These are phyloP conservation scores for Eimeria tenella DNA, from an alignment of 169 alveolate genomes.

Conservation along the genomic window DNA sequence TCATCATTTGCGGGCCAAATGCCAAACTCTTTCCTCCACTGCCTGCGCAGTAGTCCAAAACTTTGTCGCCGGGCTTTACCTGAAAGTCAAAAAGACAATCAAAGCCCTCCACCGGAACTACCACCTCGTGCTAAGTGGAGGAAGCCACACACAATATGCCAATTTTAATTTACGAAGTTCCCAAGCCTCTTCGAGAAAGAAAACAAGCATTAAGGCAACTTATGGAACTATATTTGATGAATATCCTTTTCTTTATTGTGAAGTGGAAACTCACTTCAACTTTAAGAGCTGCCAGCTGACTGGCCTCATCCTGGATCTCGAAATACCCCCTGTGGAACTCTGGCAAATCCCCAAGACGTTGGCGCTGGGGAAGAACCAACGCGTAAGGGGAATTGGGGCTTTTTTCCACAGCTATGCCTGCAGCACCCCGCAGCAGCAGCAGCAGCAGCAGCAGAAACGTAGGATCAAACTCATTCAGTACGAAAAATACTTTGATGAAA, in stretches of 20 bases:
- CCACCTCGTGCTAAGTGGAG: too few species aligned
- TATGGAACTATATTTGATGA: too few species aligned
- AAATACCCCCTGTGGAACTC: conserved; percentile 93
- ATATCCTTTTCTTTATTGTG: too few species aligned
- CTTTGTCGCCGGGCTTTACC: conserved; percentile 93
- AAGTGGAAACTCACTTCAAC: conserved; percentile 64
- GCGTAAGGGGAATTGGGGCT: conserved; percentile 93
- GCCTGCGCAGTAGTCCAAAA: conserved; percentile 96
- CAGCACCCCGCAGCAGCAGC: background rate
- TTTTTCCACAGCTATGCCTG: conserved; percentile 90
- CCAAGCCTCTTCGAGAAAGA: too few species aligned
- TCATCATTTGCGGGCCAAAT: conserved; percentile 92
- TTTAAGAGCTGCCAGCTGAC: conserved; percentile 88
- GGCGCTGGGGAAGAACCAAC: conserved; percentile 86
- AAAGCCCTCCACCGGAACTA: background rate
- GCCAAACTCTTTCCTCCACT: conserved; percentile 96
- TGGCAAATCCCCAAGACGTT: conserved; percentile 87
- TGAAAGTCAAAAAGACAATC: conserved; percentile 79
- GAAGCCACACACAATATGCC: too few species aligned
- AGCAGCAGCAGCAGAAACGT: background rate
- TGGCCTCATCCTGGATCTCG: conserved; percentile 96
- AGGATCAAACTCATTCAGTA: background rate
- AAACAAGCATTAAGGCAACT: too few species aligned
- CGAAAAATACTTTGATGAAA: too few species aligned
- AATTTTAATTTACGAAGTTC: too few species aligned